These are phyloP conservation scores for Hemisphaericaspora subhashii DNA, from an alignment of 1,139 yeast species.

Conservation along the genomic window DNA sequence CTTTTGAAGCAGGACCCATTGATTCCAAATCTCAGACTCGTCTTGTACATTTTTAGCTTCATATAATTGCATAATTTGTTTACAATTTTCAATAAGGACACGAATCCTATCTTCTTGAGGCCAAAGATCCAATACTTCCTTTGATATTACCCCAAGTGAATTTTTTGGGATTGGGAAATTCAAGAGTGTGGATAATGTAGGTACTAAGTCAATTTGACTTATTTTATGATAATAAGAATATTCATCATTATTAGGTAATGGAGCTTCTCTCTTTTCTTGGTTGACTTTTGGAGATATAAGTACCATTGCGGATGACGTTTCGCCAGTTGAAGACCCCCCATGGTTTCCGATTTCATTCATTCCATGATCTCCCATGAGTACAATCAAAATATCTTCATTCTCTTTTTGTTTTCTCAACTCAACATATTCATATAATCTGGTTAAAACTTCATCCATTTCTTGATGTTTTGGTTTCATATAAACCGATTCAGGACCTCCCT, in stretches of 20 bases:
- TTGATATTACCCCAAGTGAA: constrained; percentile 72
- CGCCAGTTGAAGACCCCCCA: constrained; percentile 92
- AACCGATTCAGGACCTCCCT: constrained; percentile 82
- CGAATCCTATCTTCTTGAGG: constrained; percentile 31
- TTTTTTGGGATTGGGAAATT: constrained; percentile 86
- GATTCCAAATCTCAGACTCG: constrained; percentile 11
- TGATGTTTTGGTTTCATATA: constrained; percentile 78
- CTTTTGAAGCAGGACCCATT: constrained; percentile 16
- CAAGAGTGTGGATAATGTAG: constrained; percentile 72
- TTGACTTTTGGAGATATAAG: constrained; percentile 63
- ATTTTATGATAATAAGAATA: constrained; percentile 55
- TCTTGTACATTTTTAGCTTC: constrained; percentile 24
- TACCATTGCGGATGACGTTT: constrained; percentile 81
- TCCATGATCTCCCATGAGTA: constrained; percentile 93
- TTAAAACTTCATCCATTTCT: constrained; percentile 79
- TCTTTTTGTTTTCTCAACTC: constrained; percentile 11
- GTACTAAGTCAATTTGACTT: constrained; percentile 86
- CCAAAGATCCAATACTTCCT: constrained; percentile 58
- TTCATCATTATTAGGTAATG: constrained; percentile 35
- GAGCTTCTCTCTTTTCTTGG: constrained; percentile 28
- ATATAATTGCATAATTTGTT: constrained; percentile 51
- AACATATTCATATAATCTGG: constrained; percentile 49
- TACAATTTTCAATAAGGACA: constrained; percentile 58
- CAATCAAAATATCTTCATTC: constrained; percentile 58
- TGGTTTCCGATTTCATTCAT: constrained; percentile 95